Percentiles rank a stretch among this genome's conserved stretches.
Evolutionary conservation across 805 yeast genomes (phyloP).

Genomic region (Yarrowia sp.): DNA sequence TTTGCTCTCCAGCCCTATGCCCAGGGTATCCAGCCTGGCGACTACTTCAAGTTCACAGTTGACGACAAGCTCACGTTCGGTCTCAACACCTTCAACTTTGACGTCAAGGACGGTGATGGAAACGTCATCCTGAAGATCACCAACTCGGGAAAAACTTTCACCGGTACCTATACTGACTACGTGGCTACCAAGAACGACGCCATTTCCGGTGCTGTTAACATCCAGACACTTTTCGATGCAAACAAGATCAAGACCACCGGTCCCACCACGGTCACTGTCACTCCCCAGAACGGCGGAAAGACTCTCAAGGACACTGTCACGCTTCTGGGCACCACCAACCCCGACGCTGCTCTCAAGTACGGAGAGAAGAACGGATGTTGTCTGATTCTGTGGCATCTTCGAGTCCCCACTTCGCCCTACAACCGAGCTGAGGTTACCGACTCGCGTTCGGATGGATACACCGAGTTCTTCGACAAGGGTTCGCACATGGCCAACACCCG

Average conservation of each 20-base stretch:
- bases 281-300: background rate
- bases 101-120: conserved; percentile 15
- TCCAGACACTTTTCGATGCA: conserved; percentile 16
- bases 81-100: conserved; percentile 5
- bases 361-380: conserved; percentile 15
- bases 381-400: background rate
- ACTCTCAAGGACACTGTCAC: conserved; percentile 1
- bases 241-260: conserved; percentile 10
- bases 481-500: background rate
- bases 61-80: conserved; percentile 5
- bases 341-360: background rate
- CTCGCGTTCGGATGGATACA: background rate
- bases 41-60: conserved; percentile 18
- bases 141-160: conserved; percentile 2
- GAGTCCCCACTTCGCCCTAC: conserved; percentile 20
- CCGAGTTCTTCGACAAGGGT: background rate
- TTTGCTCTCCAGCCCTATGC: conserved; percentile 22
- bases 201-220: background rate
- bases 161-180: conserved; percentile 24
- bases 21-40: conserved; percentile 16
- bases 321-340: background rate
- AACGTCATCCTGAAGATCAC: conserved; percentile 17
- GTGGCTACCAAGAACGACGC: conserved; percentile 18
- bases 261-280: conserved; percentile 10
- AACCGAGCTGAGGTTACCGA: conserved; percentile 14